Conservation (phyloP, 768 basidiomycete species). For the Lactarius sanguifluus region DNA sequence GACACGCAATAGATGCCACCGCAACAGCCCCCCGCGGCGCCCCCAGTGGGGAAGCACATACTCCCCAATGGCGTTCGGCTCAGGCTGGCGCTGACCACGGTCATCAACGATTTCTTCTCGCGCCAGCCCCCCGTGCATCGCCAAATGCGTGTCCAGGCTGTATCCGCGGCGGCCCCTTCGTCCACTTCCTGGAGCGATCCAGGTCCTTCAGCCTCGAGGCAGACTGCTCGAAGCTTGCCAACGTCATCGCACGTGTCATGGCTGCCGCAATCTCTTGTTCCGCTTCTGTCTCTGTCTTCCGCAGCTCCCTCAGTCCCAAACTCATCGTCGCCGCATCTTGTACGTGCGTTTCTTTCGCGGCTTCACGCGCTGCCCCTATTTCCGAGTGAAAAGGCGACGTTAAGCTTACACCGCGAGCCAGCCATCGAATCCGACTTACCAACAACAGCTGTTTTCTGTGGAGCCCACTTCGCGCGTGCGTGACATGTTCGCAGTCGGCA, state of each 20-base stretch:
- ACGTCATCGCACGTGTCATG: not conserved
- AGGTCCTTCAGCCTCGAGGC: slow-evolving; percentile 7
- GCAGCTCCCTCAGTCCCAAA: not conserved
- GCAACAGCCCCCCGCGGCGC: slow-evolving; percentile 37
- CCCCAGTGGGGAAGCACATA: slow-evolving; percentile 50
- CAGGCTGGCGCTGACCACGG: slow-evolving; percentile 68
- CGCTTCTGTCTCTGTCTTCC: slow-evolving; percentile 35
- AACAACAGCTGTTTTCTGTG: slow-evolving; percentile 24
- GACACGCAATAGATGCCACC: slow-evolving; percentile 47
- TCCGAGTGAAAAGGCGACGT: not conserved
- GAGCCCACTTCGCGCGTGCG: slow-evolving; percentile 43
- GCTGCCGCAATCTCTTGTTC: slow-evolving; percentile 17
- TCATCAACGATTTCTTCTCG: slow-evolving; percentile 81
- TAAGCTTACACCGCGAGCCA: slow-evolving; percentile 30
- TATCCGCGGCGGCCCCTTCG: slow-evolving; percentile 27
- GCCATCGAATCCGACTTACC: slow-evolving; percentile 7
- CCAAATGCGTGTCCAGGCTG: slow-evolving; percentile 19
- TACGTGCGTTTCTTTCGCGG: slow-evolving; percentile 28
- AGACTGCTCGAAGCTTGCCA: slow-evolving; percentile 32
- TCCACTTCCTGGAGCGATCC: slow-evolving; percentile 34
- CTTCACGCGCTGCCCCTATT: not conserved
- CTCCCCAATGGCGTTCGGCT: slow-evolving; percentile 82
- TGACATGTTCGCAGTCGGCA: slow-evolving; percentile 57
- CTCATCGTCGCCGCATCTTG: slow-evolving; percentile 33
- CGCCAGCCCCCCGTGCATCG: slow-evolving; percentile 54